These are phyloP conservation scores for Reticulascus tulasneorum DNA, from an alignment of 2,329 filamentous ascomycete species.

Conservation along the genomic window DNA sequence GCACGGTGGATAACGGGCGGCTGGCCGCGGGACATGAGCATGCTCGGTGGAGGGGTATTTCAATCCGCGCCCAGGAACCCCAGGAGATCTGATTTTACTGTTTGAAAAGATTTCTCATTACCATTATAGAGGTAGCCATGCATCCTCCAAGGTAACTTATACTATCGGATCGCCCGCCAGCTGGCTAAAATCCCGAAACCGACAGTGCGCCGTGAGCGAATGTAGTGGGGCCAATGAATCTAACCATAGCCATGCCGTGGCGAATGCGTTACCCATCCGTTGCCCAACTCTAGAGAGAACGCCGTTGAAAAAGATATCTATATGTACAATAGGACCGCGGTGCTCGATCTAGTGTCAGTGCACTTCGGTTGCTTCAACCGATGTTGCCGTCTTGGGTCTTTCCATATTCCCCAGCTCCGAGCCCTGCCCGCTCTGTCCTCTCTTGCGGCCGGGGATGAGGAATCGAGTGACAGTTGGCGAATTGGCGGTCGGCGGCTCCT, in stretches of 20 bases:
- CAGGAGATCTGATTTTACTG: too few relatives aligned
- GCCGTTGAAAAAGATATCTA: conserved; percentile 4
- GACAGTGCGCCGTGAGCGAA: not conserved
- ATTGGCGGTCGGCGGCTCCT: conserved; percentile 24
- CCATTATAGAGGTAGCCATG: conserved; percentile 3
- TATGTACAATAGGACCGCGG: conserved; percentile 1
- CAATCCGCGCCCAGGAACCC: too few relatives aligned
- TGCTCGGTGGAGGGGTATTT: too few relatives aligned
- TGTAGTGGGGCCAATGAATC: not conserved
- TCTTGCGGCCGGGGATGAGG: conserved; percentile 67
- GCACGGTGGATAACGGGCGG: too few relatives aligned
- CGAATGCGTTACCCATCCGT: conserved; percentile 7
- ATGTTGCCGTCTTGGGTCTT: conserved; percentile 24
- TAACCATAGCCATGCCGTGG: conserved; percentile 9
- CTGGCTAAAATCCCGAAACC: too few relatives aligned
- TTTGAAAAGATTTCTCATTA: conserved; percentile 8
- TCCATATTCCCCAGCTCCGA: conserved; percentile 68
- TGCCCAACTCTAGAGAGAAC: conserved; percentile 2
- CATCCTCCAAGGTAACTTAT: too few relatives aligned
- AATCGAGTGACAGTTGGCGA: conserved; percentile 51
- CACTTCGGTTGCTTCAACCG: conserved; percentile 18
- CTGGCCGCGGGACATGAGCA: too few relatives aligned
- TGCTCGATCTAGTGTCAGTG: conserved; percentile 5
- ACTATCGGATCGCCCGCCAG: too few relatives aligned
- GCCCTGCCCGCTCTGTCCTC: conserved; percentile 65